Evolutionary conservation across 2,329 filamentous ascomycete genomes (phyloP).

Genomic region (Ophiocordyceps unilateralis): DNA sequence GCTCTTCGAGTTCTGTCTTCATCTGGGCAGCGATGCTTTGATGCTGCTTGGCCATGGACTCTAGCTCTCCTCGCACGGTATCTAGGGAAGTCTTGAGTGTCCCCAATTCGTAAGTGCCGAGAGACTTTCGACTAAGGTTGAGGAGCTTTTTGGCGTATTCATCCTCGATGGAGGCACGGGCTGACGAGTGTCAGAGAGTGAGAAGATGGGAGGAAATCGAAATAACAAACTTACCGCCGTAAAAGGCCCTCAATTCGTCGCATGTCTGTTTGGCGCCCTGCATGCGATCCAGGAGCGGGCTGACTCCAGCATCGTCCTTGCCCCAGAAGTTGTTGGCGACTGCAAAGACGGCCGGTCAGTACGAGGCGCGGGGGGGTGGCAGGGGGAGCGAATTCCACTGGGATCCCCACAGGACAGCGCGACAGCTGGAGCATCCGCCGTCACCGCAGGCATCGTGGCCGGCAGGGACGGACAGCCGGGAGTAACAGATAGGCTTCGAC

Average conservation of each 20-base stretch:
- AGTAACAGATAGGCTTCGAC: neutral
- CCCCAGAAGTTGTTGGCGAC: constrained; percentile 99
- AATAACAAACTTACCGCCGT: constrained; percentile 41
- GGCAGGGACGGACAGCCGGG: neutral
- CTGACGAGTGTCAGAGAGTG: constrained; percentile 21
- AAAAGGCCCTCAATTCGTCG: constrained; percentile 87
- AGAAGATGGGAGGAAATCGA: neutral
- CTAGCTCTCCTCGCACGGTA: constrained; percentile 72
- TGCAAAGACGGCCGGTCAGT: constrained; percentile 16
- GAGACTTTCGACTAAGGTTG: constrained; percentile 67
- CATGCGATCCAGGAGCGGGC: constrained; percentile 85
- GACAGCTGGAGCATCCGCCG: constrained; percentile 45
- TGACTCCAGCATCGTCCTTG: constrained; percentile 92
- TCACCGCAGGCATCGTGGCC: constrained; percentile 39
- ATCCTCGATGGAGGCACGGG: constrained; percentile 85
- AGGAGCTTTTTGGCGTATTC: constrained; percentile 87
- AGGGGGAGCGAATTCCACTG: neutral
- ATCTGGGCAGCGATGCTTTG: constrained; percentile 82
- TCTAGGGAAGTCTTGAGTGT: constrained; percentile 74
- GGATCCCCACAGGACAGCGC: constrained; percentile 44
- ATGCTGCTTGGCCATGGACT: constrained; percentile 87
- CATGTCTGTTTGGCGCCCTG: constrained; percentile 83
- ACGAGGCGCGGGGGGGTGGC: neutral
- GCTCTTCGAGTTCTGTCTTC: constrained; percentile 91
- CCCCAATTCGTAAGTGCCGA: constrained; percentile 77